Base-by-base conservation (phyloP, 73 alveolate species). In the Symbiodinium pilosum region DNA sequence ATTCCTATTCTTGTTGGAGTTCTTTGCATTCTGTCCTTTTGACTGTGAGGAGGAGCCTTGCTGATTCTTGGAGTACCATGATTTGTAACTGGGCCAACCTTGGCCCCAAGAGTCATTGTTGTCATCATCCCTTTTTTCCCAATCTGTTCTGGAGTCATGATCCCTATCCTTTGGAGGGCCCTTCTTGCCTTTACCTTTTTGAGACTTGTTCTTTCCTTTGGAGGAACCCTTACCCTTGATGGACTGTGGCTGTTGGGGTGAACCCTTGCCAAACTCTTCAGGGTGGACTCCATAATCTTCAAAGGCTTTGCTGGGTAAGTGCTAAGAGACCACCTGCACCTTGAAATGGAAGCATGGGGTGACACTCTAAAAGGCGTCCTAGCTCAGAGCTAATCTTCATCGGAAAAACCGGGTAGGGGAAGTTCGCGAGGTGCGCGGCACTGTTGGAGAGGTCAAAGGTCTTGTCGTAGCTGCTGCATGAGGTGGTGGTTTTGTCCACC, bases 261-360 rank as follows among this genome's bases (percentile, higher is more conserved):
- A 28, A 59, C 34, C 34, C 77, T 86, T 86, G 5, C 93, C 93
- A 20, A 30, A 86, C 8, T 47, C 93, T 8, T 51, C 93, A 34
- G 41, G 30, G 2, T 86, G 8, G 7, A 86, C 56, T 9, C 56
- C 83, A 51, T 47, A 86, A 43, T 86, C 93, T 9, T 32, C 28
- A 38, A 86, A 86, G 21, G 56, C 83, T 34, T n/a, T 86, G 93
- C 28, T 43, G 24, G 3, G 56, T 77, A 34, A 42, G 14, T 6
- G 83, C 54, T 9, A 52, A 34, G 20, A 86, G 84, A 34, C 93
- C 93, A 0, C 54, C 32, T 12, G 83, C 84, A 7, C 93, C 93
- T 51, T 86, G 93, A 43, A 86, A 12, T 12, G 93, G 93, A 16
- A 86, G n/a, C n/a, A n/a, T n/a, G n/a, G n/a, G n/a, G n/a, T n/a